phyloP scores from a whole-genome alignment of 345 rosid species.

The Carallia brachiata region DNA sequence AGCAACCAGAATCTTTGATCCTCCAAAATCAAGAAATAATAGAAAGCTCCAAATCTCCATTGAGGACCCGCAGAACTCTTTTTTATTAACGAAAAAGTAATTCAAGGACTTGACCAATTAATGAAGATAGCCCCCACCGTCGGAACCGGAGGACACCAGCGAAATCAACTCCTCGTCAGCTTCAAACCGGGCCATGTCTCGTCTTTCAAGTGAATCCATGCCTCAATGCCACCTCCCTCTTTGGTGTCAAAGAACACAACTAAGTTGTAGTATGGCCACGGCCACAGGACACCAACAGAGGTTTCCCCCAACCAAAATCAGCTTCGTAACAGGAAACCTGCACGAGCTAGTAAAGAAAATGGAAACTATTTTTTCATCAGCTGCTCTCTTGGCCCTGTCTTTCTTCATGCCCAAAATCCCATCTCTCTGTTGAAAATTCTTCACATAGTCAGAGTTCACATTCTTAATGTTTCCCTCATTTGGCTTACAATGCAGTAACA shows the following conservation, averaged over 20 bases:
- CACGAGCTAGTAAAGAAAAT: slow-evolving; percentile 16
- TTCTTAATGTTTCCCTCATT: neutral
- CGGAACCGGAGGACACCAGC: neutral
- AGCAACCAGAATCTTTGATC: too few species aligned
- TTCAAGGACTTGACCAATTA: too few species aligned
- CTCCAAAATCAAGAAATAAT: too few species aligned
- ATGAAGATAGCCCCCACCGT: neutral
- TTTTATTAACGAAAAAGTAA: too few species aligned
- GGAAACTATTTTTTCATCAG: neutral
- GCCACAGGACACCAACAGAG: slow-evolving; percentile 9
- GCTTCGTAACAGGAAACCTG: slow-evolving; percentile 7
- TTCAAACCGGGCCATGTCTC: neutral
- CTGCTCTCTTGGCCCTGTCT: neutral
- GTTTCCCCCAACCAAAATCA: slow-evolving; percentile 31
- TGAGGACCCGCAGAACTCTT: too few species aligned
- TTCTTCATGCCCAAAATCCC: neutral
- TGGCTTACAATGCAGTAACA: neutral
- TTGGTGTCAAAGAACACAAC: neutral
- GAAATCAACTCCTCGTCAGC: neutral
- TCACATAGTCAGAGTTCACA: neutral
- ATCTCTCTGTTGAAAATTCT: neutral
- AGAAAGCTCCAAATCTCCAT: too few species aligned
- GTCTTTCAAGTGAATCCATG: neutral
- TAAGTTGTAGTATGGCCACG: neutral
- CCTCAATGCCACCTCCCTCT: neutral